Evolutionary conservation across 139 green algal species (phyloP), one percentile per base, ranked within the genome.

Genomic region (Chlamydomonas sp.): DNA sequence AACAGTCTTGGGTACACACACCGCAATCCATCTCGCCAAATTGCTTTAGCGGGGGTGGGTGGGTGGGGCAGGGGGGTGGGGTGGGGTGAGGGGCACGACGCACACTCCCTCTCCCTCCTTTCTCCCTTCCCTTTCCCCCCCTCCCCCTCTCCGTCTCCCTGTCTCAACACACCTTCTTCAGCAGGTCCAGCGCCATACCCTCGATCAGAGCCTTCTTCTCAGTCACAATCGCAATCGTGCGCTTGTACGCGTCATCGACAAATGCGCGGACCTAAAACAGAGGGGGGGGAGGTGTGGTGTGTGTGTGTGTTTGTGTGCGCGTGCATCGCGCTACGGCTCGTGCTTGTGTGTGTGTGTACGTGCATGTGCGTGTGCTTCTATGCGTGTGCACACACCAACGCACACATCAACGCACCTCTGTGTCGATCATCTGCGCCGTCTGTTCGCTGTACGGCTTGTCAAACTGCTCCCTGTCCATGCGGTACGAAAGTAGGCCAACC

Each of bases 371-470:
- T 38, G 29, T 66, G 22, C 22, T 36, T 66, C 5, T 29, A 10
- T 66, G 58, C n/a, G 58, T 66, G 22, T 66, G 43, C 20, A 54
- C 43, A 54, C 43, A 13, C 43, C 43, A 54, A 13, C 43, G 43
- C 43, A 54, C 43, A 26, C 43, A 54, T 20, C 43, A 13, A 54
- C 50, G 30, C 59, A 96, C 93, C 86, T 99, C 95, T 38, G 84
- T 70, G 78, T 99, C 95, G 48, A 99, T 99, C 39, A 98, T 77
- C 5, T 79, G 79, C 2, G 95, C 93, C 0, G 95, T 99, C 70
- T 95, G 84, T 35, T 98, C 83, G 48, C 65, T 86, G 89, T 97
- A 99, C 20, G 95, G 95, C 85, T 98, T 98, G 76, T 93, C 83
- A 75, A 99, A 90, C 1, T 79, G 70, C 34, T 90, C 77, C 4